Percentiles rank a stretch among this genome's conserved stretches.
Evolutionary conservation across 371 early-diverging fungal species (phyloP).

Genomic region (Circinella minor): DNA sequence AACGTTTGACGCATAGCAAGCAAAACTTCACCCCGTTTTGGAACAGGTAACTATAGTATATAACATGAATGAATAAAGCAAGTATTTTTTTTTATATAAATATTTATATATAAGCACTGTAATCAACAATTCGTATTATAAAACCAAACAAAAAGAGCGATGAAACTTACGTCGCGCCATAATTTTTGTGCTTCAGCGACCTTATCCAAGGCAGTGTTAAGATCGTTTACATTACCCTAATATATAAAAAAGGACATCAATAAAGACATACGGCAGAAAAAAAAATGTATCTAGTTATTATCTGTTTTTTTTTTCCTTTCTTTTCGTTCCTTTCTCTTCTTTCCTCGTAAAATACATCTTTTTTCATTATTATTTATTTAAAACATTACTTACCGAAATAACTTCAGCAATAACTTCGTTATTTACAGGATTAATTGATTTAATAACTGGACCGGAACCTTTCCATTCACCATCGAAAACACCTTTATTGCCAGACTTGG

Average conservation of each 20-base stretch:
- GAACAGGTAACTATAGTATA: constrained; percentile 74
- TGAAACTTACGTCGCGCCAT: constrained; percentile 64
- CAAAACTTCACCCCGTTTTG: constrained; percentile 91
- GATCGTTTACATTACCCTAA: constrained; percentile 49
- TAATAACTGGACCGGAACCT: constrained; percentile 78
- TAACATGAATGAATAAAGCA: background rate
- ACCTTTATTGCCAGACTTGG: constrained; percentile 75
- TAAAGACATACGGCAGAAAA: too few relatives aligned
- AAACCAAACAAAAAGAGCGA: background rate
- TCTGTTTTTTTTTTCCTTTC: too few relatives aligned
- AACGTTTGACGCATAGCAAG: constrained; percentile 92
- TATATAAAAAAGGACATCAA: constrained; percentile 11
- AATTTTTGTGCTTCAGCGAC: constrained; percentile 69
- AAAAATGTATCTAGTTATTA: too few relatives aligned
- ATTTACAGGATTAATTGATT: constrained; percentile 86
- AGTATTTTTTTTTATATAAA: too few relatives aligned
- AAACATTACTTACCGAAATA: constrained; percentile 58
- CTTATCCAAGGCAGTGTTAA: constrained; percentile 55
- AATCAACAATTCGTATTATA: background rate
- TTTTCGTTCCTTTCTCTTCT: too few relatives aligned
- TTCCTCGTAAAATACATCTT: too few relatives aligned
- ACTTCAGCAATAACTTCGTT: constrained; percentile 87
- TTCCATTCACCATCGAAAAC: constrained; percentile 93
- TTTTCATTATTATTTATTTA: background rate
- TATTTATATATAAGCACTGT: too few relatives aligned